Evolutionary conservation across 1,284 basidiomycete genomes (phyloP).

Genomic region (Schizophyllum amplum): DNA sequence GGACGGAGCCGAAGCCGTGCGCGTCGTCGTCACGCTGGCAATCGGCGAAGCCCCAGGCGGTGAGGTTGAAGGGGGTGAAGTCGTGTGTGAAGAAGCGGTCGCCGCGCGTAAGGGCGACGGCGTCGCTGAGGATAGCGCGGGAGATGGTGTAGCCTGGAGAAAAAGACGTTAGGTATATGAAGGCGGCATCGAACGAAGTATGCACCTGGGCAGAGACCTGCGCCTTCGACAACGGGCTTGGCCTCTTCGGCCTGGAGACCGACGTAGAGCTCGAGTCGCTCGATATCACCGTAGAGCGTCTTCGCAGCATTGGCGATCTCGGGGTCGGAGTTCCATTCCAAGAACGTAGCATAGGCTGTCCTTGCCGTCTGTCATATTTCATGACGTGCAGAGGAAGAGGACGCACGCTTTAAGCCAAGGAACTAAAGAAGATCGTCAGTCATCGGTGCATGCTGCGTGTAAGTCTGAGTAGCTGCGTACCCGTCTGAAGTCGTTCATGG

Average conservation of each 20-base stretch:
- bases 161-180: conserved; percentile 2
- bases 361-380: conserved; percentile 1
- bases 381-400: background rate
- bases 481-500: conserved; percentile 80
- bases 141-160: conserved; percentile 70
- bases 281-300: conserved; percentile 68
- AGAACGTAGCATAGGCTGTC: conserved; percentile 53
- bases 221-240: conserved; percentile 70
- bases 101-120: conserved; percentile 77
- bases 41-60: conserved; percentile 75
- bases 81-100: conserved; percentile 82
- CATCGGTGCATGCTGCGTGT: too few species aligned
- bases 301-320: conserved; percentile 68
- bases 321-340: conserved; percentile 78
- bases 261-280: conserved; percentile 77
- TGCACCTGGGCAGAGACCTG: conserved; percentile 71
- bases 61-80: conserved; percentile 74
- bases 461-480: conserved; percentile 19
- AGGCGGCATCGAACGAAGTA: background rate
- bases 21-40: conserved; percentile 62
- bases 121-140: conserved; percentile 82
- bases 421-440: conserved; percentile 30
- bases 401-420: conserved; percentile 62
- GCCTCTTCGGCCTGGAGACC: conserved; percentile 66
- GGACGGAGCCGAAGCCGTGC: conserved; percentile 65